Evolutionary conservation across 148 eudicot species (phyloP).

Genomic region (Chenopodium album): DNA sequence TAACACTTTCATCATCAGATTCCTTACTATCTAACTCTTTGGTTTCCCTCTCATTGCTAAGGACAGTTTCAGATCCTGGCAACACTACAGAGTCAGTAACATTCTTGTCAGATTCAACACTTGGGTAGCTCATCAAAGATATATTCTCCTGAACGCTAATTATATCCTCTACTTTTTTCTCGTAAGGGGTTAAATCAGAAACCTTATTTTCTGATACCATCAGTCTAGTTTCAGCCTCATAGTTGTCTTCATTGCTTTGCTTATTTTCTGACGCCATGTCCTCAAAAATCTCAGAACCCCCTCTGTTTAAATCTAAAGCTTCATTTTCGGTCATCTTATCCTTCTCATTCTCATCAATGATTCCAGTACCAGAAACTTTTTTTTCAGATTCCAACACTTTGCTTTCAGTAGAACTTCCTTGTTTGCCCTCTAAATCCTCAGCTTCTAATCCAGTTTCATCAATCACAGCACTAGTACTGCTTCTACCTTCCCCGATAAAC

Average conservation of each 20-base stretch:
- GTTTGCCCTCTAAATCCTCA: conserved; percentile 13
- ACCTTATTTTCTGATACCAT: conserved; percentile 4
- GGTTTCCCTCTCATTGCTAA: neutral
- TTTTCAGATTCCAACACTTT: conserved; percentile 13
- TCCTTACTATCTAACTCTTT: neutral
- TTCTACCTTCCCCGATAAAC: conserved; percentile 22
- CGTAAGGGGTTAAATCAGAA: conserved; percentile 13
- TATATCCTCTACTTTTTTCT: conserved; percentile 11
- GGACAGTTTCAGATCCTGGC: neutral
- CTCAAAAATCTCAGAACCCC: neutral
- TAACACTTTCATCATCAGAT: conserved; percentile 3
- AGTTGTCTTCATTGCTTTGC: conserved; percentile 19
- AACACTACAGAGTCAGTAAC: conserved; percentile 1
- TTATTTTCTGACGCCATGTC: conserved; percentile 2
- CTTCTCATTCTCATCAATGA: conserved; percentile 14
- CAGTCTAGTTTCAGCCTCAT: conserved; percentile 7
- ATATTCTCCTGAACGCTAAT: neutral
- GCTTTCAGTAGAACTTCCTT: conserved; percentile 20
- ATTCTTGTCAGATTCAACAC: conserved; percentile 17
- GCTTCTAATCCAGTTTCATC: conserved; percentile 24
- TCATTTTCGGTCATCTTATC: neutral
- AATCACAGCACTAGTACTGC: conserved; percentile 15
- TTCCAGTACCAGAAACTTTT: neutral
- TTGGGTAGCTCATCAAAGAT: neutral
- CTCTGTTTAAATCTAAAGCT: conserved; percentile 4